A percentile compares a stretch with the other conserved stretches of the same genome.
These are phyloP conservation scores for Phytophthora boehmeriae DNA, from an alignment of 352 stramenopile species.

Conservation along the genomic window DNA sequence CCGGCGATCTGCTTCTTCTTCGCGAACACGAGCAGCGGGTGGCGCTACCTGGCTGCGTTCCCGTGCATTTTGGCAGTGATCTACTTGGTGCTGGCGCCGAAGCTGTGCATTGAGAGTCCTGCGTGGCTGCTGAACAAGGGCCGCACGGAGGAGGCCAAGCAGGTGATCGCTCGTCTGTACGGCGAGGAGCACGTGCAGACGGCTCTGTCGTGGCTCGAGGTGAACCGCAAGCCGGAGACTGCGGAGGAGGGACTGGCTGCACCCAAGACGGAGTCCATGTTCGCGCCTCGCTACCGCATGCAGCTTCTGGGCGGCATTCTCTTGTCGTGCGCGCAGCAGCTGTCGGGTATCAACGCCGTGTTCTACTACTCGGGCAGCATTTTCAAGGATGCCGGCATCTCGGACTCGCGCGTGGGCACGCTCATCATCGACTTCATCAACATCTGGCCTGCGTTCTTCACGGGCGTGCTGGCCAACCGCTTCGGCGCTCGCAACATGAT, in stretches of 20 bases:
- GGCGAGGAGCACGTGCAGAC: conserved; percentile 25
- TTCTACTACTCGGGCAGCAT: conserved; percentile 13
- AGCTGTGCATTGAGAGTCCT: conserved; percentile 17
- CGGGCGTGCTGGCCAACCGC: conserved; percentile 8
- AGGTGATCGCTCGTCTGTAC: conserved; percentile 21
- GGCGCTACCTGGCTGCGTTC: conserved; percentile 22
- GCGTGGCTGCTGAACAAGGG: conserved; percentile 26
- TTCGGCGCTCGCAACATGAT: conserved; percentile 23
- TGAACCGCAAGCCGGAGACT: conserved; percentile 2
- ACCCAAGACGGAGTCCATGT: conserved; percentile 26
- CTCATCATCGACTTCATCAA: conserved; percentile 6
- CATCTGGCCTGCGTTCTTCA: conserved; percentile 1
- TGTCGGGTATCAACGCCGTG: conserved; percentile 16
- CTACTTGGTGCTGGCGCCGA: conserved; percentile 14
- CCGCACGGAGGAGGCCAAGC: conserved; percentile 16
- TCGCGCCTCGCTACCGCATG: conserved; percentile 24
- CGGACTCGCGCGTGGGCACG: conserved; percentile 4
- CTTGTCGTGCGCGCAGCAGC: conserved; percentile 14
- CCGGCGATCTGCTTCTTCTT: conserved; percentile 16
- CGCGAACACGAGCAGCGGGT: conserved; percentile 16
- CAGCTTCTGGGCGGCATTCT: conserved; percentile 14
- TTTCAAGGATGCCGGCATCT: conserved; percentile 6
- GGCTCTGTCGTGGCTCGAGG: conserved; percentile 20
- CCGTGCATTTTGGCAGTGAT: conserved; percentile 10
- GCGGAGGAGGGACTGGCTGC: conserved; percentile 7